phyloP scores from a whole-genome alignment of 2,329 filamentous ascomycete species.

The Ophiocordyceps robertsii region DNA sequence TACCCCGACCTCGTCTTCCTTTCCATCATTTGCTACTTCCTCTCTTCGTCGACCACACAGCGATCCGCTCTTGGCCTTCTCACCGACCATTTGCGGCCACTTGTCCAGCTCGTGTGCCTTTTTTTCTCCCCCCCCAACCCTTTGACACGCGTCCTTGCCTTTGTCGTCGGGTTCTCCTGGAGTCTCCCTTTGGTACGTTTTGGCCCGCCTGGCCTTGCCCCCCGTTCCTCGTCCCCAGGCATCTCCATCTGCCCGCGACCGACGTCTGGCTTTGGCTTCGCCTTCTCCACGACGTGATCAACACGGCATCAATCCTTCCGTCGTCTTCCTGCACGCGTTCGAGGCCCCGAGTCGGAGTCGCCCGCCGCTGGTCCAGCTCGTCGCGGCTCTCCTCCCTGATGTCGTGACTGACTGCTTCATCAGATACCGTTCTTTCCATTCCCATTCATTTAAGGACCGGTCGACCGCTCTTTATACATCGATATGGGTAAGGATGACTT shows the following conservation, averaged over 20 bases:
- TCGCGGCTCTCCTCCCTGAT: slow-evolving; percentile 4
- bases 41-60: slow-evolving; percentile 8
- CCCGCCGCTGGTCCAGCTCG: not conserved
- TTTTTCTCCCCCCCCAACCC: slow-evolving; percentile 14
- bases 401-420: slow-evolving; percentile 12
- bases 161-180: slow-evolving; percentile 3
- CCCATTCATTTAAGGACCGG: slow-evolving; percentile 11
- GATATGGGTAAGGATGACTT: slow-evolving; percentile 26
- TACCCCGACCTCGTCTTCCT: slow-evolving; percentile 8
- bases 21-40: slow-evolving; percentile 26
- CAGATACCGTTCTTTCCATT: slow-evolving; percentile 17
- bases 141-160: slow-evolving; percentile 20
- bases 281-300: not conserved
- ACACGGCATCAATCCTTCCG: not conserved
- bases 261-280: not conserved
- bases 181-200: not conserved
- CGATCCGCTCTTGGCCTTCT: slow-evolving; percentile 4
- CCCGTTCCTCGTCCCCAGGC: not conserved
- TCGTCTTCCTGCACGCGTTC: not conserved
- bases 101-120: slow-evolving; percentile 12
- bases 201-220: not conserved
- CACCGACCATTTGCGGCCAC: slow-evolving; percentile 8
- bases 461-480: slow-evolving; percentile 24
- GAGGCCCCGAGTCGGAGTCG: not conserved
- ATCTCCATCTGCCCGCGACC: not conserved